Conservation (phyloP, 495 filamentous ascomycete genomes). For the Pyrenula massariospora region DNA sequence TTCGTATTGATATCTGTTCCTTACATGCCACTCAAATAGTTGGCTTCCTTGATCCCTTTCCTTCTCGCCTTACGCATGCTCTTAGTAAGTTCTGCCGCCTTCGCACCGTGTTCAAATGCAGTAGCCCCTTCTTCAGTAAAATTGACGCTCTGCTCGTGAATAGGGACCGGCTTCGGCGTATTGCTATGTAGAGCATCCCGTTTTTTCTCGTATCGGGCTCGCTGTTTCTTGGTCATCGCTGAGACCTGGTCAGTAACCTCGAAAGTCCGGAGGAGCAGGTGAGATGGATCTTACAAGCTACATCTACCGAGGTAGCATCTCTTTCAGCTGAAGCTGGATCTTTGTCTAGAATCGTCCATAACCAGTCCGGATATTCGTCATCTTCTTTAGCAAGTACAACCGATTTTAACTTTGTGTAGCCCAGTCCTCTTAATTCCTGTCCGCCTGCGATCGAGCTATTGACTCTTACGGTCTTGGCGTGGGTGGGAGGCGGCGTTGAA, state of each 20-base stretch:
- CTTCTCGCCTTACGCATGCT: slow-evolving; percentile 61
- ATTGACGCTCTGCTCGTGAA: slow-evolving; percentile 78
- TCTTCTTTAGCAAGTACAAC: slow-evolving; percentile 65
- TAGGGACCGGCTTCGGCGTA: slow-evolving; percentile 61
- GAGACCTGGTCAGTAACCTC: no score
- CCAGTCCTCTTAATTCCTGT: slow-evolving; percentile 64
- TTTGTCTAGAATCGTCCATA: slow-evolving; percentile 67
- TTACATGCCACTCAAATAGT: slow-evolving; percentile 84
- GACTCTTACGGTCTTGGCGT: slow-evolving; percentile 15
- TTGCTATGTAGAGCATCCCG: slow-evolving; percentile 53
- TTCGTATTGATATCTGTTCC: no score
- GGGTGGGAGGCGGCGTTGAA: slow-evolving; percentile 11
- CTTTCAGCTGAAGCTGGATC: slow-evolving; percentile 20
- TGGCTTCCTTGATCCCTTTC: slow-evolving; percentile 76
- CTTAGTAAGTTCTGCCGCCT: slow-evolving; percentile 34
- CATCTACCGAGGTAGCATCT: slow-evolving; percentile 28
- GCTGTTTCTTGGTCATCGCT: slow-evolving; percentile 46
- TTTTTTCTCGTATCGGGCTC: slow-evolving; percentile 49
- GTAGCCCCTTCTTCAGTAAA: slow-evolving; percentile 43
- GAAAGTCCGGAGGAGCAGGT: background rate
- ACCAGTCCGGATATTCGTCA: slow-evolving; percentile 79
- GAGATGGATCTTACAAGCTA: slow-evolving; percentile 44
- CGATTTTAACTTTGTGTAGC: slow-evolving; percentile 75
- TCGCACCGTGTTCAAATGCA: slow-evolving; percentile 24
- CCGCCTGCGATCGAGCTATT: slow-evolving; percentile 52